A percentile compares a stretch with the other conserved stretches of the same genome.
phyloP scores from a whole-genome alignment of 768 basidiomycete genomes.

The Leccinum sublutescens region DNA sequence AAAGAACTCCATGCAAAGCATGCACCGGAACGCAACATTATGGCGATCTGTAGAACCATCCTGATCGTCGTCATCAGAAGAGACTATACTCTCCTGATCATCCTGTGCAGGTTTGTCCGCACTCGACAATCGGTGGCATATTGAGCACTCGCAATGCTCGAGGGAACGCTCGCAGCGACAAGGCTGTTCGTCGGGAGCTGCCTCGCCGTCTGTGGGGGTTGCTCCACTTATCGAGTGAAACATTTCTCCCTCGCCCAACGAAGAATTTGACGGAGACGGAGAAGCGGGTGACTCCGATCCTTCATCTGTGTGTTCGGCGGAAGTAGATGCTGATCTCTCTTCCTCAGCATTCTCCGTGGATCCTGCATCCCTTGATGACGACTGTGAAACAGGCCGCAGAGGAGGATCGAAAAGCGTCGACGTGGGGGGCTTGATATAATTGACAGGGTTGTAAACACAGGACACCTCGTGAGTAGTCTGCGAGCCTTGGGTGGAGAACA shows the following conservation, averaged over 20 bases:
- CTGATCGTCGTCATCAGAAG: not conserved
- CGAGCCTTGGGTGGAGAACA: not conserved
- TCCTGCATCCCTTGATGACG: not conserved
- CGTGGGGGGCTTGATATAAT: not conserved
- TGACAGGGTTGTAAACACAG: slow-evolving; percentile 5
- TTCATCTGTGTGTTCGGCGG: not conserved
- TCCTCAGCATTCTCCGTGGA: not conserved
- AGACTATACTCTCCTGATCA: not conserved
- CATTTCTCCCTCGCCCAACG: slow-evolving; percentile 7
- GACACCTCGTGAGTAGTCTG: slow-evolving; percentile 8
- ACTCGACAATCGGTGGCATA: slow-evolving; percentile 4
- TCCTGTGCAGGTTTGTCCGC: not conserved
- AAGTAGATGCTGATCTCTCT: not conserved
- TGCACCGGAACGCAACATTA: slow-evolving; percentile 8
- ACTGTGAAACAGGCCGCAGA: not conserved
- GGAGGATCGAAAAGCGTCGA: not conserved
- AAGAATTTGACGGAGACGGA: slow-evolving; percentile 6
- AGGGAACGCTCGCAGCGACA: not conserved
- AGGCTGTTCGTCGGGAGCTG: not conserved
- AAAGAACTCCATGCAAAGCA: slow-evolving; percentile 16
- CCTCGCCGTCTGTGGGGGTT: not conserved
- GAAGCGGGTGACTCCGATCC: not conserved
- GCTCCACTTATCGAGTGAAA: slow-evolving; percentile 3
- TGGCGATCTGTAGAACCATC: not conserved
- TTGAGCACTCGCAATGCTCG: slow-evolving; percentile 2